Evolutionary conservation across 2,329 filamentous ascomycete genomes (phyloP).

Genomic region (Fusarium stilboides): DNA sequence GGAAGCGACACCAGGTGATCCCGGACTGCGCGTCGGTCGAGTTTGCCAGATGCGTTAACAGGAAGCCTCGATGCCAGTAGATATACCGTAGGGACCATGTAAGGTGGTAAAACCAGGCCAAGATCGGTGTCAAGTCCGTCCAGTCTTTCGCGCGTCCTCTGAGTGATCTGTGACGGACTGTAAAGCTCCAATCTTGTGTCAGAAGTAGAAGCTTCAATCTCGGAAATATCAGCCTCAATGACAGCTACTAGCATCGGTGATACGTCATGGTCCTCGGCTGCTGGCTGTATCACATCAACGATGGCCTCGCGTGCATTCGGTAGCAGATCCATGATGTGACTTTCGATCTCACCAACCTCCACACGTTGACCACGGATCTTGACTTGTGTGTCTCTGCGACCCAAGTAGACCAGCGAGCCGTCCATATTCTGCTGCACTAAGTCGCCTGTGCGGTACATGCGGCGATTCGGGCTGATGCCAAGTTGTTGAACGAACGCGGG

Average conservation of each 20-base stretch:
- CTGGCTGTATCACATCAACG: conserved; percentile 7
- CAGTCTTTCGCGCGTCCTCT: neutral
- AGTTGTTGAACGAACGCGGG: too few species aligned
- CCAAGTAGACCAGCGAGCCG: conserved; percentile 3
- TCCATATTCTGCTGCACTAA: neutral
- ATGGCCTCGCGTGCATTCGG: neutral
- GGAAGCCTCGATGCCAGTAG: conserved; percentile 4
- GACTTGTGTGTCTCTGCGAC: conserved; percentile 5
- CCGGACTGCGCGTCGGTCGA: conserved; percentile 3
- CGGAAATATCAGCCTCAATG: neutral
- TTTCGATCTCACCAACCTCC: conserved; percentile 3
- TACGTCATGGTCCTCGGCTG: neutral
- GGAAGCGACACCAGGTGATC: conserved; percentile 4
- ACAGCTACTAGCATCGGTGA: conserved; percentile 8
- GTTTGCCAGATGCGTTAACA: conserved; percentile 9
- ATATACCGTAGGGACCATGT: conserved; percentile 9
- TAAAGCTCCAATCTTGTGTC: neutral
- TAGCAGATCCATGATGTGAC: neutral
- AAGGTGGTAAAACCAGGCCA: neutral
- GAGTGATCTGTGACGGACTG: conserved; percentile 5
- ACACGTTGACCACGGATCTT: conserved; percentile 12
- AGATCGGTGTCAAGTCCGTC: neutral
- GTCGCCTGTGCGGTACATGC: neutral
- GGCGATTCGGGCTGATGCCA: too few species aligned
- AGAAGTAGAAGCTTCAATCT: neutral